Evolutionary conservation across 352 stramenopile species (phyloP).

Genomic region (Phytophthora podocarpi): DNA sequence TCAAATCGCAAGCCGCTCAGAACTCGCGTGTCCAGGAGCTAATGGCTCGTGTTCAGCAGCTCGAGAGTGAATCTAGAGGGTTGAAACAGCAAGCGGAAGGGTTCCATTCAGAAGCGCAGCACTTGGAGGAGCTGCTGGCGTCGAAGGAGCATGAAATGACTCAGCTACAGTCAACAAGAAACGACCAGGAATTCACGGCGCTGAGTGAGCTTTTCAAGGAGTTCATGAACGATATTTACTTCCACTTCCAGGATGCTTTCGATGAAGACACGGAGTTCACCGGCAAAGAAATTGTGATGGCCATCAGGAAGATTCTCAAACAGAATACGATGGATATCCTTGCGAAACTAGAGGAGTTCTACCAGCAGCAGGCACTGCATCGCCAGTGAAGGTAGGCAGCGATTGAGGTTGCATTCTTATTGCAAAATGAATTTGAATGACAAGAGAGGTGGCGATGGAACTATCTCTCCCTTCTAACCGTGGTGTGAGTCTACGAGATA

Average conservation of each 20-base stretch:
- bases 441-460: slow-evolving; percentile 23
- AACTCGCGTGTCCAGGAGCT: slow-evolving; percentile 58
- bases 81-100: slow-evolving; percentile 58
- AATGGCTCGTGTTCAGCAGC: slow-evolving; percentile 53
- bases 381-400: slow-evolving; percentile 16
- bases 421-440: slow-evolving; percentile 17
- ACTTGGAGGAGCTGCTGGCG: slow-evolving; percentile 55
- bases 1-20: slow-evolving; percentile 47
- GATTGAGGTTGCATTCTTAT: slow-evolving; percentile 4
- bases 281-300: slow-evolving; percentile 83
- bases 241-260: slow-evolving; percentile 85
- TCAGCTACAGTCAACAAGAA: slow-evolving; percentile 48
- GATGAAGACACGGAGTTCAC: slow-evolving; percentile 86
- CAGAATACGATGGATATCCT: slow-evolving; percentile 85
- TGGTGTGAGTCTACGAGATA: not conserved
- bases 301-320: slow-evolving; percentile 84
- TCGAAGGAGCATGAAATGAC: slow-evolving; percentile 58
- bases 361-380: slow-evolving; percentile 52
- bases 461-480: too few relatives aligned
- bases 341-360: slow-evolving; percentile 74
- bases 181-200: slow-evolving; percentile 58
- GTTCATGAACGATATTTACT: slow-evolving; percentile 91
- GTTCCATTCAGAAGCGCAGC: slow-evolving; percentile 42
- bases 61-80: slow-evolving; percentile 37
- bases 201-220: slow-evolving; percentile 80